Percentiles rank a stretch among this genome's conserved stretches.
These are phyloP conservation scores for Chloranthus sessilifolius DNA, from an alignment of 164 flowering plant species.

Conservation along the genomic window DNA sequence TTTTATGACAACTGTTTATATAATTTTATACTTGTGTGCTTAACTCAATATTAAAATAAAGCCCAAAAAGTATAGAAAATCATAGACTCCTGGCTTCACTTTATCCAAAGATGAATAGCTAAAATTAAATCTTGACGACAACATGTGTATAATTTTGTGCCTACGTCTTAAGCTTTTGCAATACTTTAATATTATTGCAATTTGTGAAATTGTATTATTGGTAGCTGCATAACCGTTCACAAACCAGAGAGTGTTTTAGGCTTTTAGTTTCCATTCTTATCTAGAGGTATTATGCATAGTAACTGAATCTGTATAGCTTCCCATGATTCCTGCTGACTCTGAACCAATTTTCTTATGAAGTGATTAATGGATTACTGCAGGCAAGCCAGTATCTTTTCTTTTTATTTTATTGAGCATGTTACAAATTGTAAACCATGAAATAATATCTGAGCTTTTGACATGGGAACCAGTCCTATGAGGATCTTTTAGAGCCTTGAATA, in stretches of 20 bases:
- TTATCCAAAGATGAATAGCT: neutral
- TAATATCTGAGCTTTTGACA: too few species aligned
- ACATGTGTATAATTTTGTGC: neutral
- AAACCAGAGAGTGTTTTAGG: too few species aligned
- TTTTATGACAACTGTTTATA: neutral
- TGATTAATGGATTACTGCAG: neutral
- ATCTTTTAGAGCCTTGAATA: too few species aligned
- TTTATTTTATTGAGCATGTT: too few species aligned
- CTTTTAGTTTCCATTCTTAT: neutral
- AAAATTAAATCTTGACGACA: neutral
- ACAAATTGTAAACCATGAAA: too few species aligned
- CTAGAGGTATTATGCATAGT: neutral
- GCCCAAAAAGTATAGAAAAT: constrained; percentile 75
- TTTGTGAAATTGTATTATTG: neutral
- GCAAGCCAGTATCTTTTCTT: too few species aligned
- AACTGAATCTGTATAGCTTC: neutral
- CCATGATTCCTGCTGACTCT: neutral
- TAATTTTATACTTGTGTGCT: too few species aligned
- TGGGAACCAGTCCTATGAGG: too few species aligned
- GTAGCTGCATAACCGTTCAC: neutral
- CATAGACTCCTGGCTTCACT: neutral
- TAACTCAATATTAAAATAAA: constrained; percentile 60
- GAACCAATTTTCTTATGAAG: neutral
- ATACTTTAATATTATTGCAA: neutral
- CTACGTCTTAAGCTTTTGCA: too few species aligned